These are phyloP conservation scores for Sambucus nigra DNA, from an alignment of 129 eudicot species.

Conservation along the genomic window DNA sequence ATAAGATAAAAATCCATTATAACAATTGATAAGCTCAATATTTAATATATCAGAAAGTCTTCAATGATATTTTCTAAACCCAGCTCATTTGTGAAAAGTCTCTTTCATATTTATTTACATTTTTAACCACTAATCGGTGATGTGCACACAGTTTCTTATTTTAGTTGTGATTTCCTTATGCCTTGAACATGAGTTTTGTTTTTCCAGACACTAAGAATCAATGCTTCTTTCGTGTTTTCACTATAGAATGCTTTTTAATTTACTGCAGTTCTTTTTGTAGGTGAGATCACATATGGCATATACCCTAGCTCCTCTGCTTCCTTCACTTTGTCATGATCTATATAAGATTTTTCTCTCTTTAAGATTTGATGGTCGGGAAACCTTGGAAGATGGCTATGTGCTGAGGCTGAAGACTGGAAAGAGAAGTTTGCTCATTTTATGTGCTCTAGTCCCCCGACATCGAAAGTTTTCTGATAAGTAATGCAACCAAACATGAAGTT, in stretches of 20 bases:
- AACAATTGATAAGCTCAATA: no score
- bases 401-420: conserved; percentile 57
- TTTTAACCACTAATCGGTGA: no score
- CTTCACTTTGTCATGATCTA: conserved; percentile 50
- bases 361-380: conserved; percentile 32
- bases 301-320: conserved; percentile 51
- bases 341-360: conserved; percentile 37
- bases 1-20: no score
- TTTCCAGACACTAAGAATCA: no score
- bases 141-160: no score
- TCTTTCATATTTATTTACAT: no score
- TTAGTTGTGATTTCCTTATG: no score
- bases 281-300: conserved; percentile 75
- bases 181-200: no score
- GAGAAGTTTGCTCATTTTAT: conserved; percentile 59
- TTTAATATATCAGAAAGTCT: no score
- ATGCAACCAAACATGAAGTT: conserved; percentile 13
- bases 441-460: conserved; percentile 61
- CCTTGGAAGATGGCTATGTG: conserved; percentile 29
- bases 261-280: conserved; percentile 30
- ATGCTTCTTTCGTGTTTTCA: neutral
- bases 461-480: conserved; percentile 71
- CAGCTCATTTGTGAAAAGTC: no score
- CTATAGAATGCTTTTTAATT: neutral
- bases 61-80: no score